These are phyloP conservation scores for Cronartium quercuum DNA, from an alignment of 1,284 basidiomycete species.

Conservation along the genomic window DNA sequence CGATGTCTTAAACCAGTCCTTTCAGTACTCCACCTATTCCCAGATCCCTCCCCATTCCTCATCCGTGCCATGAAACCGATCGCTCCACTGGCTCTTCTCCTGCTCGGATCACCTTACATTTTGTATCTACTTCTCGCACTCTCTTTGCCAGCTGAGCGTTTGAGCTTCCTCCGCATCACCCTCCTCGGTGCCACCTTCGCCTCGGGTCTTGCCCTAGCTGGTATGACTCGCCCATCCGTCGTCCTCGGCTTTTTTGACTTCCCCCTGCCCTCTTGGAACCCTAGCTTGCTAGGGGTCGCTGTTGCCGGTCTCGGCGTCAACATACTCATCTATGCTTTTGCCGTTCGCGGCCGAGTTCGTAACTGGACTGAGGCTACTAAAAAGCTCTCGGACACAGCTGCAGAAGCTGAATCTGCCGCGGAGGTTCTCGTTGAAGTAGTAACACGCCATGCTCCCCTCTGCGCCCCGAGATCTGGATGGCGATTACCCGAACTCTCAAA, in stretches of 20 bases:
- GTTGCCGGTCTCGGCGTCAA: slow-evolving; percentile 20
- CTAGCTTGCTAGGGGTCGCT: slow-evolving; percentile 23
- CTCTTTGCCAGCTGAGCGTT: background rate
- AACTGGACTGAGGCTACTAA: slow-evolving; percentile 8
- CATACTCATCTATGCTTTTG: background rate
- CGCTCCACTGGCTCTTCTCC: background rate
- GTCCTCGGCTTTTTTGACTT: slow-evolving; percentile 31
- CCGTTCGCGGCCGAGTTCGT: background rate
- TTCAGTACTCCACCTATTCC: background rate
- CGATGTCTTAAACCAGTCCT: slow-evolving; percentile 11
- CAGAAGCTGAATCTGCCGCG: background rate
- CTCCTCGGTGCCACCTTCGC: slow-evolving; percentile 21
- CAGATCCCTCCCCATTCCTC: background rate
- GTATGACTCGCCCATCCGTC: slow-evolving; percentile 17
- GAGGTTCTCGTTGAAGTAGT: background rate
- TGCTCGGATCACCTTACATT: background rate
- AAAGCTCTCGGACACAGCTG: background rate
- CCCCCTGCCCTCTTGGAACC: slow-evolving; percentile 11
- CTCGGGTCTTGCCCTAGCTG: slow-evolving; percentile 6
- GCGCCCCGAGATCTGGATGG: slow-evolving; percentile 1
- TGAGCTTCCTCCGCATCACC: background rate
- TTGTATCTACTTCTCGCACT: background rate
- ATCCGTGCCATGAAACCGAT: background rate
- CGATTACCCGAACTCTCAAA: slow-evolving; percentile 28
- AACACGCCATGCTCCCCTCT: background rate